Conservation (phyloP, 129 eudicot genomes). For the Calendula officinalis region DNA sequence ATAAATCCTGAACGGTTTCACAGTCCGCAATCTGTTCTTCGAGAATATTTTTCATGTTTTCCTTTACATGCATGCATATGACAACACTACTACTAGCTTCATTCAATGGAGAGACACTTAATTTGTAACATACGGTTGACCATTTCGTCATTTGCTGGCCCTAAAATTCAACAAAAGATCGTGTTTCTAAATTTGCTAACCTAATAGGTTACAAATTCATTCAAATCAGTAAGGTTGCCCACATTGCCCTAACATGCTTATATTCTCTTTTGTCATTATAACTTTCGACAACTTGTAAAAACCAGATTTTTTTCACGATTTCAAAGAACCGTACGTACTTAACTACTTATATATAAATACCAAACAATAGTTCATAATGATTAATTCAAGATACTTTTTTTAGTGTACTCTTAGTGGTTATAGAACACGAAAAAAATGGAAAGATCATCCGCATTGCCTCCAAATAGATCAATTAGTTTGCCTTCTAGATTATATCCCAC, state of each 20-base stretch:
- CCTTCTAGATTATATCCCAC: conserved; percentile 54
- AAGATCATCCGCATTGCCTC: conserved; percentile 24
- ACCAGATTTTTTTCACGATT: conserved; percentile 24
- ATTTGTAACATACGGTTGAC: conserved; percentile 23
- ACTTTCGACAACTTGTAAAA: conserved; percentile 24
- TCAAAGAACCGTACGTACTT: conserved; percentile 13
- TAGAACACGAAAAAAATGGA: conserved; percentile 25
- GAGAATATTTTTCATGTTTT: conserved; percentile 29
- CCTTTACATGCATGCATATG: conserved; percentile 26
- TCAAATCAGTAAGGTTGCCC: conserved; percentile 44
- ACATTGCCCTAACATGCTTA: conserved; percentile 40
- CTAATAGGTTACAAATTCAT: conserved; percentile 35
- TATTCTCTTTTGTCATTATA: conserved; percentile 31
- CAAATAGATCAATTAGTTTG: conserved; percentile 54
- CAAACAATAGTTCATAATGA: conserved; percentile 9
- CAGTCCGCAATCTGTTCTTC: conserved; percentile 16
- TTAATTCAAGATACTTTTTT: neutral
- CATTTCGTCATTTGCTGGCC: conserved; percentile 24
- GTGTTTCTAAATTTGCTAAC: conserved; percentile 32
- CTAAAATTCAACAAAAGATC: conserved; percentile 24
- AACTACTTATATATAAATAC: conserved; percentile 17
- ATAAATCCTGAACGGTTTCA: conserved; percentile 17
- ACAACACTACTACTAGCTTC: conserved; percentile 12
- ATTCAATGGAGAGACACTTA: conserved; percentile 28
- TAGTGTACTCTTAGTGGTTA: conserved; percentile 2